Evolutionary conservation across 805 yeast species (phyloP).

Genomic region (Myxozyma melibiosi): DNA sequence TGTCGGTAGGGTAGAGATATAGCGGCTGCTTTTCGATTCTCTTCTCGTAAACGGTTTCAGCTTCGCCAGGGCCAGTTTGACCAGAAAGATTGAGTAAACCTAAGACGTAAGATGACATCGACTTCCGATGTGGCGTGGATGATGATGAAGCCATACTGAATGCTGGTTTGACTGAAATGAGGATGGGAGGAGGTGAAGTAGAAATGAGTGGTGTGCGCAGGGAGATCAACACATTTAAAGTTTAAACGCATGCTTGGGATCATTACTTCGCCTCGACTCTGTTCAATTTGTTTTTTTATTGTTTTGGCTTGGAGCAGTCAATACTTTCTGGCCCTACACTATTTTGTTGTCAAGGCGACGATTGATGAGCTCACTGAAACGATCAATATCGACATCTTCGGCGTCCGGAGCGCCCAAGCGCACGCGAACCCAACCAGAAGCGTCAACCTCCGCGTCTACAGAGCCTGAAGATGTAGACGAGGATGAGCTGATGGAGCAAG

Average conservation of each 20-base stretch:
- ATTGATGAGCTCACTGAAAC: not conserved
- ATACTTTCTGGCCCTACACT: not conserved
- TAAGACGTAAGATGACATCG: too few relatives aligned
- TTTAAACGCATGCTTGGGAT: too few relatives aligned
- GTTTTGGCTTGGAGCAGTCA: not conserved
- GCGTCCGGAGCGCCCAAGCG: conserved; percentile 2
- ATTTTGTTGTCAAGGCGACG: not conserved
- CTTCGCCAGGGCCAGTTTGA: too few relatives aligned
- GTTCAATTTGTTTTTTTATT: too few relatives aligned
- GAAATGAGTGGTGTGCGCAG: too few relatives aligned
- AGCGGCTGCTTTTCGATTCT: conserved; percentile 19
- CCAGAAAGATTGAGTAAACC: too few relatives aligned
- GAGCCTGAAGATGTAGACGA: conserved; percentile 14
- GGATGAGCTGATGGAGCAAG: conserved; percentile 25
- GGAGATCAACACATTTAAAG: too few relatives aligned
- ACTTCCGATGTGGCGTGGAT: too few relatives aligned
- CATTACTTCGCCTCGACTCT: too few relatives aligned
- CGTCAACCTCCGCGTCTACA: not conserved
- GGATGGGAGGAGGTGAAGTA: too few relatives aligned
- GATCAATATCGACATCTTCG: conserved; percentile 1
- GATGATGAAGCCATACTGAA: too few relatives aligned
- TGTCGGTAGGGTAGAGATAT: conserved; percentile 19
- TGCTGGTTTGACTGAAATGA: too few relatives aligned
- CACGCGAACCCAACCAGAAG: not conserved
- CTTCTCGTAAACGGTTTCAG: conserved; percentile 8